Percentiles rank a stretch among this genome's conserved stretches.
Evolutionary conservation across 179 eudicot genomes (phyloP).

Genomic region (Drosera spatulata): DNA sequence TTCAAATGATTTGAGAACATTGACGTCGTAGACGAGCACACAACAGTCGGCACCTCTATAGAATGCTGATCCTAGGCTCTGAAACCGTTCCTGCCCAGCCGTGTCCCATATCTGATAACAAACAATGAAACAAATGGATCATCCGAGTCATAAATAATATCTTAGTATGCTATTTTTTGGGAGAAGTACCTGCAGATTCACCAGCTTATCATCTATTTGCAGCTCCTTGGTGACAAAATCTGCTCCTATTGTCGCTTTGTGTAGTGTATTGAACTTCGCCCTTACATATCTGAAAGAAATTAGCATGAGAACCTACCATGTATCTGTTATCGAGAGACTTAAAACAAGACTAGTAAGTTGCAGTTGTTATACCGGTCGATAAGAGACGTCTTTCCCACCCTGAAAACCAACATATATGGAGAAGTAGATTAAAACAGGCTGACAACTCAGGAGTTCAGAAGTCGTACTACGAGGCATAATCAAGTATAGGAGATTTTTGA

Average conservation of each 20-base stretch:
- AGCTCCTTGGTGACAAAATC: slow-evolving; percentile 58
- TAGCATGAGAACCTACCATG: slow-evolving; percentile 5
- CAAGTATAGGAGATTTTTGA: background rate
- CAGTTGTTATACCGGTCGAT: slow-evolving; percentile 18
- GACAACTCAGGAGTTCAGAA: background rate
- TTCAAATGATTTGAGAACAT: slow-evolving; percentile 42
- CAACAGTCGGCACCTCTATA: slow-evolving; percentile 75
- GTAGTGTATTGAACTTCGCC: slow-evolving; percentile 54
- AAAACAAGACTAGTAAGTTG: too few relatives aligned
- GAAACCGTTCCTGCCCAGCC: slow-evolving; percentile 76
- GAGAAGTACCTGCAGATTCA: slow-evolving; percentile 46
- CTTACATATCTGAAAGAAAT: slow-evolving; percentile 34
- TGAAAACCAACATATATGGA: background rate
- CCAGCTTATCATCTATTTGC: slow-evolving; percentile 41
- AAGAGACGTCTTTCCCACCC: slow-evolving; percentile 40
- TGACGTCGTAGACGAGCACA: slow-evolving; percentile 58
- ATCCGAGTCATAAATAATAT: background rate
- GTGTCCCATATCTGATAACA: slow-evolving; percentile 59
- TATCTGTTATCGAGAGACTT: background rate
- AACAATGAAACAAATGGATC: background rate
- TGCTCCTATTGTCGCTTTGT: slow-evolving; percentile 72
- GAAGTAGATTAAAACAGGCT: too few relatives aligned
- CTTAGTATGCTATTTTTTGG: background rate
- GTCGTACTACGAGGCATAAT: background rate
- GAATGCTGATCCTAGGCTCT: slow-evolving; percentile 60